Evolutionary conservation across 805 yeast species (phyloP).

Genomic region (Yarrowia phangngaensis): DNA sequence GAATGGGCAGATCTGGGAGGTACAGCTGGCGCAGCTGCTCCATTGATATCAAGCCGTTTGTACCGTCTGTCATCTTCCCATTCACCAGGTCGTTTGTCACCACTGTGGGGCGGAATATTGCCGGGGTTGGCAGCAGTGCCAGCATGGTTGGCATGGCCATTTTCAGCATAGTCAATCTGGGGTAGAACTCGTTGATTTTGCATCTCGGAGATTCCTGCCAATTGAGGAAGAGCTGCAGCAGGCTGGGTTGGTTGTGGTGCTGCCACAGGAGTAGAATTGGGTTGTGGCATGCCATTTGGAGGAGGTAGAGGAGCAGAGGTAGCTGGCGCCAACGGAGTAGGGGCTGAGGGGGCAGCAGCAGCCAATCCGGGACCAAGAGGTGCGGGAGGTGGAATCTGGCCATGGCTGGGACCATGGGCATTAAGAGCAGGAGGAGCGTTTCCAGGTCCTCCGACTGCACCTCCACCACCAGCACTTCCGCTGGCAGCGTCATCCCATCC

Average conservation of each 20-base stretch:
- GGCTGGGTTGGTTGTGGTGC: conserved; percentile 1
- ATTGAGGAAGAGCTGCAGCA: conserved; percentile 7
- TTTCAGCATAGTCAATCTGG: conserved; percentile 31
- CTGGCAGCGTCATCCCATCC: conserved; percentile 41
- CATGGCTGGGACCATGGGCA: not conserved
- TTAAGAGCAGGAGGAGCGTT: not conserved
- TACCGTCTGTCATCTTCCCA: conserved; percentile 38
- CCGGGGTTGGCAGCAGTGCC: too few species aligned
- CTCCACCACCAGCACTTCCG: too few species aligned
- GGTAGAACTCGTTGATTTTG: conserved; percentile 32
- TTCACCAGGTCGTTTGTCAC: conserved; percentile 40
- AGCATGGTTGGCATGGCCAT: conserved; percentile 30
- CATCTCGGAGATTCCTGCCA: conserved; percentile 35
- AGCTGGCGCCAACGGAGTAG: conserved; percentile 1
- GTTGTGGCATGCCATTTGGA: conserved; percentile 2
- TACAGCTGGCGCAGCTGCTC: not conserved
- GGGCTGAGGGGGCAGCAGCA: not conserved
- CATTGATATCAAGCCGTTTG: conserved; percentile 11
- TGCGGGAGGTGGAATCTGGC: not conserved
- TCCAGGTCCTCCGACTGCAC: not conserved
- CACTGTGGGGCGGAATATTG: too few species aligned
- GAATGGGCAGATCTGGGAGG: not conserved
- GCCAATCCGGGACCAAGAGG: not conserved
- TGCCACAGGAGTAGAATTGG: not conserved
- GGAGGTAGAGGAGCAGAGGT: not conserved